A percentile compares a stretch with the other conserved stretches of the same genome.
These are phyloP conservation scores for Colletotrichum orchidophilum DNA, from an alignment of 2,329 filamentous ascomycete genomes.

Conservation along the genomic window DNA sequence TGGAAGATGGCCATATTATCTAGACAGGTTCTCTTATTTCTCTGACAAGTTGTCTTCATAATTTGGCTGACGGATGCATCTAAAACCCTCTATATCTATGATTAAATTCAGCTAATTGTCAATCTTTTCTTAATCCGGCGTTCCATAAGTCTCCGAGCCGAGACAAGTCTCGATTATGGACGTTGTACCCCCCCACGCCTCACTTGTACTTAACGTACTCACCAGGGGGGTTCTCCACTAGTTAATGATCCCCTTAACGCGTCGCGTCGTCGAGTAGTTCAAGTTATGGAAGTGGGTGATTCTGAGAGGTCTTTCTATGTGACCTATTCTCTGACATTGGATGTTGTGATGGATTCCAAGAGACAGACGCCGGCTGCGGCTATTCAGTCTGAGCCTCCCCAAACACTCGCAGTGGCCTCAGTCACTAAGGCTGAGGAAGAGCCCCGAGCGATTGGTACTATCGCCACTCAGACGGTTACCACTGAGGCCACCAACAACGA, in stretches of 20 bases:
- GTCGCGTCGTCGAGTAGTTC: background rate
- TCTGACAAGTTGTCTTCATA: background rate
- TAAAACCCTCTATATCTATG: background rate
- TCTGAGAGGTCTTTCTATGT: background rate
- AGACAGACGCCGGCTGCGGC: background rate
- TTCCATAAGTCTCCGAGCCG: background rate
- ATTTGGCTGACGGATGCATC: background rate
- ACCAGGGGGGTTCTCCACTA: background rate
- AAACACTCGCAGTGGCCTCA: background rate
- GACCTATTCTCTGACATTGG: background rate
- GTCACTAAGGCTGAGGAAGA: background rate
- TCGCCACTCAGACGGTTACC: background rate
- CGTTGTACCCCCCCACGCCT: background rate
- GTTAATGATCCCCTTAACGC: background rate
- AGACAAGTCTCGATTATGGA: background rate
- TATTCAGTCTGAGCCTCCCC: background rate
- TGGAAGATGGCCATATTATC: background rate
- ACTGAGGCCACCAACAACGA: background rate
- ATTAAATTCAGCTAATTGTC: background rate
- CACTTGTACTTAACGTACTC: background rate
- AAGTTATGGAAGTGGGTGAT: background rate
- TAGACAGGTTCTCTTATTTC: background rate
- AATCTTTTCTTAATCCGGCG: background rate
- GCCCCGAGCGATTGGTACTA: background rate
- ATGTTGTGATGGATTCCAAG: background rate